Conservation (phyloP, 352 stramenopile species). For the Phytophthora agathidicida region DNA sequence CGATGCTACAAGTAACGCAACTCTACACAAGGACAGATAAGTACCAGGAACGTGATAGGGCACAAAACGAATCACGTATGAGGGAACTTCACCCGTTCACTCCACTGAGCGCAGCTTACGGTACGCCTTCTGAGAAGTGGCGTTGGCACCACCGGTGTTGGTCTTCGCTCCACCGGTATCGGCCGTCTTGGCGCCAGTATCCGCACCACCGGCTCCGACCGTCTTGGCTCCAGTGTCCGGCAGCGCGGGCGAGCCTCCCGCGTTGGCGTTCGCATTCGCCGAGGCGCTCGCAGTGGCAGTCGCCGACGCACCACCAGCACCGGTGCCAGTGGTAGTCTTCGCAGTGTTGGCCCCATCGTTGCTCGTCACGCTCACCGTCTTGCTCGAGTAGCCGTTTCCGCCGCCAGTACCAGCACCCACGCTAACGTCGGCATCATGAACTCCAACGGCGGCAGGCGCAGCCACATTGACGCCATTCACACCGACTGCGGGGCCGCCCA, state of each 20-base stretch:
- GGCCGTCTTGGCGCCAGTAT: too few relatives aligned
- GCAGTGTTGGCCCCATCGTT: background rate
- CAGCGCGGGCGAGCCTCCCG: too few relatives aligned
- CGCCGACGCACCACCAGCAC: background rate
- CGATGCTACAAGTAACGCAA: too few relatives aligned
- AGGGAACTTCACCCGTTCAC: too few relatives aligned
- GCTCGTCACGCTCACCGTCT: background rate
- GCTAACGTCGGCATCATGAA: background rate
- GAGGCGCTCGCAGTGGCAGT: background rate
- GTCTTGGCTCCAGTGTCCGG: too few relatives aligned
- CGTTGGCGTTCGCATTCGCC: background rate
- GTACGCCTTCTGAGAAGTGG: slow-evolving; percentile 5
- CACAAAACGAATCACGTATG: too few relatives aligned
- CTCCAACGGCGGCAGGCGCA: background rate
- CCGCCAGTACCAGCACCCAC: background rate
- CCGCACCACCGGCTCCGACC: too few relatives aligned
- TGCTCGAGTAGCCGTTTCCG: background rate
- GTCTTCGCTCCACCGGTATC: too few relatives aligned
- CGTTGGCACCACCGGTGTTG: background rate
- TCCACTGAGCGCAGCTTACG: background rate
- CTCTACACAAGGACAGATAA: too few relatives aligned
- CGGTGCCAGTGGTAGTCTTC: too few relatives aligned
- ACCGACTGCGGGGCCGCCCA: background rate
- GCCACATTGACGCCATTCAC: background rate
- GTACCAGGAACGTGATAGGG: too few relatives aligned